Evolutionary conservation across 2,329 filamentous ascomycete species (phyloP), one percentile per base, ranked within the genome.

Genomic region (Penicillium sp.): DNA sequence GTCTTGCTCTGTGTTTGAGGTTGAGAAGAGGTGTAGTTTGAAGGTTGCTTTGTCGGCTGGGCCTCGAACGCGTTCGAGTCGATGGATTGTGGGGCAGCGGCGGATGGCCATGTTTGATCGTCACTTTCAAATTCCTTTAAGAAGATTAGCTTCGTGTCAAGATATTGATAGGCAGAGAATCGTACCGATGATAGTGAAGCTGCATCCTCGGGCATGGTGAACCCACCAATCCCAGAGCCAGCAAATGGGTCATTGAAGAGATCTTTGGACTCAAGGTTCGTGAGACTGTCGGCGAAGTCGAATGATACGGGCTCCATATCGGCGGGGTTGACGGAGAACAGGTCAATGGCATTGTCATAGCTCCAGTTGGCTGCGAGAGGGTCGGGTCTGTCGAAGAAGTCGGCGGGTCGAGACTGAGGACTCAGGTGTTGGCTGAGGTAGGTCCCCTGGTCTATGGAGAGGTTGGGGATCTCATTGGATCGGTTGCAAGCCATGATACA

Each of bases 301-400:
- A 67, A 57, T 2, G 61, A 48, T 35, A 63, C 60, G 9, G 61
- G 49, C 43, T 67, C 61, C 43, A 64, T 64, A 29, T 66, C 57
- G 45, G 61, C 57, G 24, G 64, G 58, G 48, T 65, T 64, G 39
- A 66, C 43, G 19, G 63, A 59, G 53, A 67, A 67, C 13, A 68
- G 56, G 48, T 67, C 64, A 45, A 67, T 64, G 21, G 63, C 60
- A 42, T 56, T 65, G 51, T 67, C 64, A 43, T 67, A 68, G 53
- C 56, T 61, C 65, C 65, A 68, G 50, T 67, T 65, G 56, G 64
- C 66, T 26, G 66, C 60, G 17, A 66, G 42, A 21, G 65, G 66
- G 46, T 70, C 66, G 19, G 66, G 61, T 15, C 58, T 58, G 40
- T 58, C 55, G 21, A 49, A 49, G 28, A 42, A 52, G 29, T 52